Percentiles rank a stretch among this genome's conserved stretches.
Evolutionary conservation across 306 rosid genomes (phyloP).

Genomic region (Casuarina equisetifolia): DNA sequence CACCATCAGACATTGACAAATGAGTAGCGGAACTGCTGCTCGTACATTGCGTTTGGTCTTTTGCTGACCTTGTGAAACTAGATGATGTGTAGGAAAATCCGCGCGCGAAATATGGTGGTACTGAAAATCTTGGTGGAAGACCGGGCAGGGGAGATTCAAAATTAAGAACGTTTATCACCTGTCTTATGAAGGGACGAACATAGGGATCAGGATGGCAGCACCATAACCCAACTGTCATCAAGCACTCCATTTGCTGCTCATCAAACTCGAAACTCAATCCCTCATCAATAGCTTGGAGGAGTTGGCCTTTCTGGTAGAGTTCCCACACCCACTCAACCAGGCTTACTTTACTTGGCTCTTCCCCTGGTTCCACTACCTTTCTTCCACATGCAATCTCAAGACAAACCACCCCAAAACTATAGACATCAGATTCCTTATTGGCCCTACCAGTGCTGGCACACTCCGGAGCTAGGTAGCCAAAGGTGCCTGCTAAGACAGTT

Average conservation of each 20-base stretch:
- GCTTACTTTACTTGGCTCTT: conserved; percentile 25
- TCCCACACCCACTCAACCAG: conserved; percentile 49
- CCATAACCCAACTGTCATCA: conserved; percentile 40
- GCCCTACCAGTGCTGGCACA: too few relatives aligned
- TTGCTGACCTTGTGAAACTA: neutral
- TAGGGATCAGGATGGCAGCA: conserved; percentile 40
- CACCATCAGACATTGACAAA: too few relatives aligned
- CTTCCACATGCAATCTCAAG: too few relatives aligned
- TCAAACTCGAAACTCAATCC: conserved; percentile 20
- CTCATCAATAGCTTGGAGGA: conserved; percentile 31
- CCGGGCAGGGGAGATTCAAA: neutral
- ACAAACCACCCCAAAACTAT: too few relatives aligned
- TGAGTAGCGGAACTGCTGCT: too few relatives aligned
- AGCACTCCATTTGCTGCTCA: conserved; percentile 29
- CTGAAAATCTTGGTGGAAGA: too few relatives aligned
- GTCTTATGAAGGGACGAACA: conserved; percentile 33
- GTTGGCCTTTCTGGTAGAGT: conserved; percentile 32
- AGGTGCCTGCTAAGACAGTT: too few relatives aligned
- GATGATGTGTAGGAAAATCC: neutral
- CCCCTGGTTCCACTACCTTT: conserved; percentile 24
- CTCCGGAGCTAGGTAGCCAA: too few relatives aligned
- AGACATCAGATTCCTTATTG: too few relatives aligned
- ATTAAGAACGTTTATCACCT: neutral
- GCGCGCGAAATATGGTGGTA: too few relatives aligned
- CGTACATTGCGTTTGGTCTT: too few relatives aligned